Conservation (phyloP, 345 rosid species). For the Salix arbutifolia region DNA sequence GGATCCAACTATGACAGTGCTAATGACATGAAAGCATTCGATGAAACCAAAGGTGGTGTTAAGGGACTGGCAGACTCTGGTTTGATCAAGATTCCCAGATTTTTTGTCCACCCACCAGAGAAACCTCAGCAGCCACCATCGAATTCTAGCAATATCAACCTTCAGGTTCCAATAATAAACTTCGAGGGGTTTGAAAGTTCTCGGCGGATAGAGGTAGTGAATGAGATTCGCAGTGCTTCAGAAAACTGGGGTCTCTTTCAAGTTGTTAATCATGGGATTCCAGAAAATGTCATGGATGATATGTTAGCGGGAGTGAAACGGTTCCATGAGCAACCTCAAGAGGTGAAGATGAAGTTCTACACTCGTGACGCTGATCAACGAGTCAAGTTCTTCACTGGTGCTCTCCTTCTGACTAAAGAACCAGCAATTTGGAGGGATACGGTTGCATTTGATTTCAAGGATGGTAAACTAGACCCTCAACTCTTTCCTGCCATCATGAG, state of each 20-base stretch:
- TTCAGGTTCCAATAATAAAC: constrained; percentile 3
- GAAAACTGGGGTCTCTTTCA: constrained; percentile 48
- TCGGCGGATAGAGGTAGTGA: too few species aligned
- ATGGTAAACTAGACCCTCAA: too few species aligned
- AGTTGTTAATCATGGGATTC: constrained; percentile 35
- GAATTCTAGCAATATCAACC: not conserved
- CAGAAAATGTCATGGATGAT: constrained; percentile 32
- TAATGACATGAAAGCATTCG: too few species aligned
- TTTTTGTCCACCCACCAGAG: not conserved
- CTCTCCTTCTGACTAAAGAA: too few species aligned
- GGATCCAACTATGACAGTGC: not conserved
- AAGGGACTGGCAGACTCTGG: too few species aligned
- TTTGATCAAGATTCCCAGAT: too few species aligned
- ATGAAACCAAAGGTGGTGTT: too few species aligned
- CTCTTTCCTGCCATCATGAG: too few species aligned
- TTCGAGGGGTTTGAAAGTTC: too few species aligned
- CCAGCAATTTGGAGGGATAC: too few species aligned
- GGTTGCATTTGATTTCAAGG: too few species aligned
- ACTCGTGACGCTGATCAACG: constrained; percentile 26
- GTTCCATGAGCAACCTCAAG: constrained; percentile 47
- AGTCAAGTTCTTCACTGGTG: too few species aligned
- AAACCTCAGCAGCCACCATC: not conserved
- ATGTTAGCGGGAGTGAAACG: constrained; percentile 30
- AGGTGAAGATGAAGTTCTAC: constrained; percentile 41
- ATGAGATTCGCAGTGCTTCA: constrained; percentile 22